Evolutionary conservation across 1,139 yeast genomes (phyloP).

Genomic region (Hanseniaspora uvarum): DNA sequence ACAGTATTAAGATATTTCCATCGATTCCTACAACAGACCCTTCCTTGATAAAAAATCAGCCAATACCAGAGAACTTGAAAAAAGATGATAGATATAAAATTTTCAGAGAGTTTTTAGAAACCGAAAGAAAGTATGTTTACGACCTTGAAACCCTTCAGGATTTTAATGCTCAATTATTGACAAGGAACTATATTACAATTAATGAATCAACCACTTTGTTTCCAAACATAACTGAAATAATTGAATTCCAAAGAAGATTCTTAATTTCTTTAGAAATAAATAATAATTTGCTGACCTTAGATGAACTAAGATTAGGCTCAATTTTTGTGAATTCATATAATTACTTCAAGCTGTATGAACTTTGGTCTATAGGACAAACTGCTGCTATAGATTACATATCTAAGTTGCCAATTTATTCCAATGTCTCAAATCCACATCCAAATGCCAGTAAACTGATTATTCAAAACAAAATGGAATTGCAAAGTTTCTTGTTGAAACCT

Average conservation of each 20-base stretch:
- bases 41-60: neutral
- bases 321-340: constrained; percentile 73
- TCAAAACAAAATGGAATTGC: constrained; percentile 82
- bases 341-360: constrained; percentile 81
- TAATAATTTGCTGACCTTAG: constrained; percentile 53
- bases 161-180: constrained; percentile 59
- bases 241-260: constrained; percentile 87
- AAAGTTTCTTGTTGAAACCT: constrained; percentile 82
- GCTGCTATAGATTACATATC: constrained; percentile 74
- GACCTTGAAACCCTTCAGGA: constrained; percentile 65
- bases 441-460: constrained; percentile 38
- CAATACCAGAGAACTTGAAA: constrained; percentile 22
- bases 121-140: constrained; percentile 86
- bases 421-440: constrained; percentile 19
- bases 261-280: constrained; percentile 83
- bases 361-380: constrained; percentile 78
- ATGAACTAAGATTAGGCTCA: constrained; percentile 78
- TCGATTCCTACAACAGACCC: constrained; percentile 19
- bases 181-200: constrained; percentile 57
- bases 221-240: constrained; percentile 75
- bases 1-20: constrained; percentile 37
- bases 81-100: constrained; percentile 39
- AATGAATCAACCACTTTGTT: constrained; percentile 75
- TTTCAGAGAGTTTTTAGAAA: constrained; percentile 70
- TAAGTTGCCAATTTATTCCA: constrained; percentile 42